Percentiles rank a stretch among this genome's conserved stretches.
Conservation (phyloP, 176 grass and related monocot genomes). For the Ampelocalamus luodianensis region DNA sequence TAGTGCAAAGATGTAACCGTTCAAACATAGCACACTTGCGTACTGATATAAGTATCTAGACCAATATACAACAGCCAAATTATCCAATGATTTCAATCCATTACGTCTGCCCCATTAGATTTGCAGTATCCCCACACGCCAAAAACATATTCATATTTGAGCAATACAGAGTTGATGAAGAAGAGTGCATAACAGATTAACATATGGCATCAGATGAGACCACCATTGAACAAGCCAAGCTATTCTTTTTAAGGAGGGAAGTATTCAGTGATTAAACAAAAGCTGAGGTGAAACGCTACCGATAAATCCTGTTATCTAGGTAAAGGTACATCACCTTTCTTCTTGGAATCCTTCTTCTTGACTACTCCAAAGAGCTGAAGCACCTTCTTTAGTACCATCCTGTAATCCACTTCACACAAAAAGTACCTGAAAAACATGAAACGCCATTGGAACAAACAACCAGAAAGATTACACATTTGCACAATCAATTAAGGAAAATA, state of each 20-base stretch:
- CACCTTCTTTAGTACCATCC: slow-evolving; percentile 53
- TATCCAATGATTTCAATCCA: not conserved
- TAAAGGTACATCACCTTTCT: slow-evolving; percentile 42
- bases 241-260: not conserved
- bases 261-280: not conserved
- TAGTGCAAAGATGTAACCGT: not conserved
- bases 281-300: not conserved
- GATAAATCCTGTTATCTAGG: not conserved
- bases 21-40: slow-evolving; percentile 9
- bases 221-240: not conserved
- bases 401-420: not conserved
- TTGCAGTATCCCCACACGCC: not conserved
- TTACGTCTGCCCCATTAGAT: not conserved
- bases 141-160: slow-evolving; percentile 3
- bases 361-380: slow-evolving; percentile 49
- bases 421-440: slow-evolving; percentile 31
- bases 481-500: not conserved
- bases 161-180: slow-evolving; percentile 1
- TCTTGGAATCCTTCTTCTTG: slow-evolving; percentile 52
- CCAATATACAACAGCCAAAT: not conserved
- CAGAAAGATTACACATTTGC: not conserved
- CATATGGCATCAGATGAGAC: slow-evolving; percentile 1
- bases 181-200: not conserved
- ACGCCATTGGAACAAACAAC: not conserved
- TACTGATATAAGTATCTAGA: not conserved